These are phyloP conservation scores for Fusarium penzigii DNA, from an alignment of 2,329 filamentous ascomycete genomes.

Conservation along the genomic window DNA sequence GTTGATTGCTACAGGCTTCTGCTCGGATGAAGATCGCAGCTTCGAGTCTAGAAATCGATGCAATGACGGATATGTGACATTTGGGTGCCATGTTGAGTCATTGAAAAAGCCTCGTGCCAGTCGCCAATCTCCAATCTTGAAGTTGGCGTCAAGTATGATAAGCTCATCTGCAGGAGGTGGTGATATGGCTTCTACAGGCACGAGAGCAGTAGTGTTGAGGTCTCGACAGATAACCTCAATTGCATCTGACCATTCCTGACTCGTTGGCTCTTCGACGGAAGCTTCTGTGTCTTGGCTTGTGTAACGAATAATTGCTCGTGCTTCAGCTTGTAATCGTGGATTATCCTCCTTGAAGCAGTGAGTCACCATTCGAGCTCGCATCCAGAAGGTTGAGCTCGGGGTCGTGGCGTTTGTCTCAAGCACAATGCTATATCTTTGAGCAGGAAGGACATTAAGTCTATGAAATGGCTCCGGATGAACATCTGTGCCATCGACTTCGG, in stretches of 20 bases:
- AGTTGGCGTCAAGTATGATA: constrained; percentile 52
- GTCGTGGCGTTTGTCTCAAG: constrained; percentile 58
- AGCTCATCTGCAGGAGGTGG: constrained; percentile 41
- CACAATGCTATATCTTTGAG: constrained; percentile 70
- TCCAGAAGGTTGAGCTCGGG: constrained; percentile 57
- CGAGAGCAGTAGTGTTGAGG: constrained; percentile 50
- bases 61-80: constrained; percentile 37
- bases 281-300: not conserved
- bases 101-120: constrained; percentile 58
- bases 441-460: constrained; percentile 66
- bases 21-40: constrained; percentile 10
- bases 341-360: constrained; percentile 41
- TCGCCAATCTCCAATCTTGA: constrained; percentile 56
- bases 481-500: constrained; percentile 71
- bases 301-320: constrained; percentile 36
- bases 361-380: constrained; percentile 54
- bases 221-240: constrained; percentile 53
- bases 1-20: constrained; percentile 30
- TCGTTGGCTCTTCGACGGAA: constrained; percentile 30
- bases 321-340: constrained; percentile 31
- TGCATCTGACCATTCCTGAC: constrained; percentile 51
- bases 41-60: constrained; percentile 36
- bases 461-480: constrained; percentile 60
- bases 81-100: constrained; percentile 47
- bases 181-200: constrained; percentile 37